Evolutionary conservation across 202 grass and related monocot species (phyloP), one percentile per base, ranked within the genome.

Genomic region (Hordeum pubiflorum): DNA sequence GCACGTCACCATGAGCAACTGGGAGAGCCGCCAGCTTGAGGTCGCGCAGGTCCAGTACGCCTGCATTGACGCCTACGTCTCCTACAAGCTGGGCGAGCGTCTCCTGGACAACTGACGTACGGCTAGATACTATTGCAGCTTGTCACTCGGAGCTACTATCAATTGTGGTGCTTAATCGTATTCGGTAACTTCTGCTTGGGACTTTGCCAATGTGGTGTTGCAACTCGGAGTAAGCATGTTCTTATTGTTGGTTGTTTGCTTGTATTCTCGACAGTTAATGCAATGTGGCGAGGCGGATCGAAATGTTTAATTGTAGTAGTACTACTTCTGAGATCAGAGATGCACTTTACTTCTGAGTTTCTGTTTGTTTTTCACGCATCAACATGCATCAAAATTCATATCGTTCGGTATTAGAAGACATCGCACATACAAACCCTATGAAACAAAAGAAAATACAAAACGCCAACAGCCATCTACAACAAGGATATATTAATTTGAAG

Each of bases 21-120:
- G 91, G 87, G 84, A 93, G 87, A 67, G 23, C n/a, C 52, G 69
- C 24, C 63, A 67, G n/a, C 84, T 90, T 2, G 75, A 72, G 2
- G 43, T 40, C 29, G 69, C 43, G 4, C 87, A 90, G 52, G 61
- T 90, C 68, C 34, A 74, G 61, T 93, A 93, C 22, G 87, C 84
- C 15, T 90, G 91, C 12, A 81, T 93, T 7, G 91, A 93, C 60
- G 87, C 87, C 10, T 93, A 85, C 55, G 74, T 92, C 6, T 93
- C 91, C 11, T 93, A 80, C 75, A 87, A 83, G 81, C 79, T 93
- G n/a, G 87, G 91, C 65, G 75, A 64, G 77, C 55, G 40, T 58
- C 40, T 87, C 60, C 59, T 89, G 24, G 55, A 10, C 31, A 63
- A 85, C 75, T 79, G 65, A 86, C n/a, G 20, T 6, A 58, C 17